Conservation (phyloP, 1,139 yeast genomes). For the Candida freyschussii region DNA sequence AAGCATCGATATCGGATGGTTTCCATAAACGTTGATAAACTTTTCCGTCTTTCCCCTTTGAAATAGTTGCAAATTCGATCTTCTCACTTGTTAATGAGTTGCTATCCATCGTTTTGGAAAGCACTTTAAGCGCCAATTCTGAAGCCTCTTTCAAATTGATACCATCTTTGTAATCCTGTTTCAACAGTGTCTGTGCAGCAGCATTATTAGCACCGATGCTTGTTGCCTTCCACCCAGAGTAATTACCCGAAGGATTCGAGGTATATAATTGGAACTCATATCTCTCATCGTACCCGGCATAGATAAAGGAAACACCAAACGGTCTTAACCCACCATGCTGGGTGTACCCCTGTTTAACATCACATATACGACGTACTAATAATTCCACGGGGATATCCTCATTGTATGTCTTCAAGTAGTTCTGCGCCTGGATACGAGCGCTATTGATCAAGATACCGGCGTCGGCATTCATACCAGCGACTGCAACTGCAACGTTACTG, state of each 20-base stretch:
- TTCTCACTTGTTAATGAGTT: conserved; percentile 82
- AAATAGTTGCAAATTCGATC: conserved; percentile 83
- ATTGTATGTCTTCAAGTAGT: conserved; percentile 75
- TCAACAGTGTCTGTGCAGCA: conserved; percentile 91
- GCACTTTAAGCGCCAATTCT: conserved; percentile 83
- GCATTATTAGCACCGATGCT: conserved; percentile 95
- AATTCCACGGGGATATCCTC: conserved; percentile 91
- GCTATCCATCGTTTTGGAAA: conserved; percentile 91
- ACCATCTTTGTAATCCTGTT: conserved; percentile 91
- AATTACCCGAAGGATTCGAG: conserved; percentile 95
- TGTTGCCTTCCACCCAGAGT: conserved; percentile 98
- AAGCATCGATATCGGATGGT: conserved; percentile 67
- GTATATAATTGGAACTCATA: conserved; percentile 91
- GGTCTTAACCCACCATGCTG: conserved; percentile 99
- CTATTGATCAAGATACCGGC: conserved; percentile 87
- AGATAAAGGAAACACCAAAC: conserved; percentile 93
- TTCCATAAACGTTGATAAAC: conserved; percentile 72
- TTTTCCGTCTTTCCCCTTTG: conserved; percentile 43
- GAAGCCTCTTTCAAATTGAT: conserved; percentile 73
- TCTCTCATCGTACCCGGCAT: conserved; percentile 92
- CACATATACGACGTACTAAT: conserved; percentile 84
- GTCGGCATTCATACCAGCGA: conserved; percentile 98
- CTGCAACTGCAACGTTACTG: conserved; percentile 81
- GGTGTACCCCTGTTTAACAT: conserved; percentile 95
- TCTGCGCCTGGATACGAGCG: conserved; percentile 84